Evolutionary conservation across 179 eudicot genomes (phyloP), one percentile per base, ranked within the genome.

Genomic region (Pouteria campechiana): DNA sequence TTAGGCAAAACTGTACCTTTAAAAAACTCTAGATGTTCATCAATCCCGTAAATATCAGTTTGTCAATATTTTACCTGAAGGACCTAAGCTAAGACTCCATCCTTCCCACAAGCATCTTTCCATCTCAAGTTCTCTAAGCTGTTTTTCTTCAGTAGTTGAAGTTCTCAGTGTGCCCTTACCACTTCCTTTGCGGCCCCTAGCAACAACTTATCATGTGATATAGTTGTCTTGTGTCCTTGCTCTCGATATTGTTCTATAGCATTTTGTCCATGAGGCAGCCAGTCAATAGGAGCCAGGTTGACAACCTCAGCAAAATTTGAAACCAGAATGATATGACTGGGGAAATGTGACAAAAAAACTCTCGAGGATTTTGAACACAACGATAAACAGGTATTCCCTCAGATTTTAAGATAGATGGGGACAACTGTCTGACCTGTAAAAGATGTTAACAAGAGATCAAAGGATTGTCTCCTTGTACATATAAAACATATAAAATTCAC

Each of bases 311-410:
- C 62, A 65, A 73, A 65, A 64, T 64, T 81, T 69, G 46, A 89
- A 64, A 32, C 74, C 83, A 7, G 88, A 59, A 59, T 78, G 71
- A 57, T 67, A 89, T 22, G 75, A 80, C 76, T 0, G 97, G 97
- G 42, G 78, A 65, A 24, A 67, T 44, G 32, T 83, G 61, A n/a
- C n/a, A n/a, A 49, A 84, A 57, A 47, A 78, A 81, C 48, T 84
- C 93, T 50, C 71, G 18, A 16, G 88, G 78, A 32, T 63, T 57
- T 46, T 88, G 97, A 49, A 78, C 58, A 46, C 92, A 80, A 17
- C 88, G 84, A 46, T 71, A 73, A 41, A 84, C 94, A 41, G 93
- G 78, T 46, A 88, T 60, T 23, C 83, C 85, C 62, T 78, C 78
- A 0, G 85, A 58, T 50, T 55, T 54, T 46, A 78, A 55, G 31